phyloP scores from a whole-genome alignment of 225 moss, liverwort and hornwort species.

The Ulota crispa region DNA sequence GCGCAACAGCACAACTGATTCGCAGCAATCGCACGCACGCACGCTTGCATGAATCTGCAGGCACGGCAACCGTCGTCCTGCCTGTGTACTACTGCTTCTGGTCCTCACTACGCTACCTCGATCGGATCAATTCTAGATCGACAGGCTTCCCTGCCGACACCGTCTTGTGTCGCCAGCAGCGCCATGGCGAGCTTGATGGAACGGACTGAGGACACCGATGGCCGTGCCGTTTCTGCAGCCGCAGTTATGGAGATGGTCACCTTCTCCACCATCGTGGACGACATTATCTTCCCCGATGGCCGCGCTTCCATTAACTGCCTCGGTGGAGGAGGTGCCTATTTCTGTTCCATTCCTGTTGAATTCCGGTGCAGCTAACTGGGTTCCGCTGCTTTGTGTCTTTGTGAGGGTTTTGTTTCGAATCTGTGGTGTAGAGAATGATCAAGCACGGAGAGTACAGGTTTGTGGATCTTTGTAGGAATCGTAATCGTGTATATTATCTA shows the following conservation, averaged over 20 bases:
- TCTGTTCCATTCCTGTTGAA: background rate
- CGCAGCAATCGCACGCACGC: too few species aligned
- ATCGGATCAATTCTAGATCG: too few species aligned
- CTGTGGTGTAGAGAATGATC: background rate
- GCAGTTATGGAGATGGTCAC: constrained; percentile 57
- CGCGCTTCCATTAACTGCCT: constrained; percentile 68
- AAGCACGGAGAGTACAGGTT: background rate
- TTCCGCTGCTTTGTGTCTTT: background rate
- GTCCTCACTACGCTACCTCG: too few species aligned
- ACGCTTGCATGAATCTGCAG: too few species aligned
- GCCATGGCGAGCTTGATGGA: constrained; percentile 27
- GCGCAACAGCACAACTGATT: too few species aligned
- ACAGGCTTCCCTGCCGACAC: too few species aligned
- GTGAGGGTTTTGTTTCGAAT: background rate
- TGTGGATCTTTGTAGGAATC: background rate
- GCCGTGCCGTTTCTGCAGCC: background rate
- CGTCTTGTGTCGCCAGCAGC: background rate
- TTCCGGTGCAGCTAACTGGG: background rate
- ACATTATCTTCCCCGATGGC: constrained; percentile 86
- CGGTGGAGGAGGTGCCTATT: constrained; percentile 74
- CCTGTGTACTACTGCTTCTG: too few species aligned
- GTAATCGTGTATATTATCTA: background rate
- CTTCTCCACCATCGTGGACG: constrained; percentile 79
- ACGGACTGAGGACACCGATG: background rate
- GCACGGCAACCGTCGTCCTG: too few species aligned